Conservation (phyloP, 108 stramenopile species). For the Discostella stelligeroides region DNA sequence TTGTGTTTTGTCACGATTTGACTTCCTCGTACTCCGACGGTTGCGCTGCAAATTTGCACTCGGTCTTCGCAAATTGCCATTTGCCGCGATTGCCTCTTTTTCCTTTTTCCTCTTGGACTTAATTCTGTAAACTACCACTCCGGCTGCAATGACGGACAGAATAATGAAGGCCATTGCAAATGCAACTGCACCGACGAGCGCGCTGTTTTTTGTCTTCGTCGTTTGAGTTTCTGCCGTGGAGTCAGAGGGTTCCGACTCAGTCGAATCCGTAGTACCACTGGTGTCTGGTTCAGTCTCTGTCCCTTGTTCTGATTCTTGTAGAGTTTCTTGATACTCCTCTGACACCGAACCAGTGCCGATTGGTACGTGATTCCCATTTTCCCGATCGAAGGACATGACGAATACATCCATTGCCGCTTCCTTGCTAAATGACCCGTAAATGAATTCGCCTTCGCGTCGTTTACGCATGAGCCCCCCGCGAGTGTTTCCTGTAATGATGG, state of each 20-base stretch:
- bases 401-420: slow-evolving; percentile 53
- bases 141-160: slow-evolving; percentile 7
- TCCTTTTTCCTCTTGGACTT: slow-evolving; percentile 15
- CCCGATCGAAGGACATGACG: slow-evolving; percentile 57
- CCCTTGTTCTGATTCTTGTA: neutral
- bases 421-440: slow-evolving; percentile 21
- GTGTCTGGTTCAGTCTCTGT: neutral
- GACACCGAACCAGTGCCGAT: slow-evolving; percentile 18
- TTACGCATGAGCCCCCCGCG: slow-evolving; percentile 53
- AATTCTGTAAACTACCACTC: slow-evolving; percentile 11
- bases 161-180: slow-evolving; percentile 18
- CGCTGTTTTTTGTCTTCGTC: slow-evolving; percentile 5
- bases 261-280: neutral
- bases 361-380: slow-evolving; percentile 30
- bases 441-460: slow-evolving; percentile 33
- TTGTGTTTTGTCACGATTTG: neutral
- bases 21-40: slow-evolving; percentile 23
- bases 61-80: neutral
- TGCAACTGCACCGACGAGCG: slow-evolving; percentile 27
- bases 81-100: slow-evolving; percentile 4
- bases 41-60: slow-evolving; percentile 17
- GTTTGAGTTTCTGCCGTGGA: neutral
- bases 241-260: neutral
- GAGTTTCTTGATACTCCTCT: neutral
- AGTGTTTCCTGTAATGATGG: slow-evolving; percentile 56